A percentile compares a stretch with the other conserved stretches of the same genome.
These are phyloP conservation scores for Pythium coloratum DNA, from an alignment of 352 stramenopile genomes.

Conservation along the genomic window DNA sequence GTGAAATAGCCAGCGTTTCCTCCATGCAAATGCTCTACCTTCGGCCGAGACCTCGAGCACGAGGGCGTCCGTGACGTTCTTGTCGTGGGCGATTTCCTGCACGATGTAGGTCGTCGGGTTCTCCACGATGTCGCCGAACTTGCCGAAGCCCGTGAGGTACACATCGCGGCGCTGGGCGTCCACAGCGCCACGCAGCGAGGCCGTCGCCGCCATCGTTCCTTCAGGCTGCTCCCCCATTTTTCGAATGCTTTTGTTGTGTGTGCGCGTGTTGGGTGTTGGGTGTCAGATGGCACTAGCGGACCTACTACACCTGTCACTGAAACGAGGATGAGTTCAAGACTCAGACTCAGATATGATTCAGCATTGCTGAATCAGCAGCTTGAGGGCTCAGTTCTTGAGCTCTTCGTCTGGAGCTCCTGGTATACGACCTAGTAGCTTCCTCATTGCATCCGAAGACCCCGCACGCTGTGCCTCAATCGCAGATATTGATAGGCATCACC, in stretches of 20 bases:
- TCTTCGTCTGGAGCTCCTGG: too few species aligned
- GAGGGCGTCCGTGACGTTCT: slow-evolving; percentile 60
- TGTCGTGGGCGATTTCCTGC: slow-evolving; percentile 49
- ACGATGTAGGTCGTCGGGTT: slow-evolving; percentile 77
- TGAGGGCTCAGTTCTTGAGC: too few species aligned
- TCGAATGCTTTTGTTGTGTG: neutral
- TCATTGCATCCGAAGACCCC: too few species aligned
- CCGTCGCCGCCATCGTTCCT: neutral
- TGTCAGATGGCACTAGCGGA: too few species aligned
- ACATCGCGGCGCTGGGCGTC: slow-evolving; percentile 42
- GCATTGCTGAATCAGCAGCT: too few species aligned
- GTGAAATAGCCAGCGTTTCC: neutral
- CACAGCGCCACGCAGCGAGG: slow-evolving; percentile 14
- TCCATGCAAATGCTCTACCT: slow-evolving; percentile 28
- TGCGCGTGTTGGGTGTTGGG: neutral
- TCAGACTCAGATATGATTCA: slow-evolving; percentile 5
- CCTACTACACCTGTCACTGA: neutral
- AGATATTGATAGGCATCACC: too few species aligned
- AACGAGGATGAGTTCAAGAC: neutral
- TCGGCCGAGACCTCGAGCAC: slow-evolving; percentile 75
- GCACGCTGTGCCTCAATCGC: too few species aligned
- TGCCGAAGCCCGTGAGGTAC: slow-evolving; percentile 83
- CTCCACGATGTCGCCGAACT: slow-evolving; percentile 79
- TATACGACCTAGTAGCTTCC: too few species aligned
- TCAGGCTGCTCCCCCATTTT: slow-evolving; percentile 20